Evolutionary conservation across 306 rosid genomes (phyloP).

Genomic region (Erythrophleum fordii): DNA sequence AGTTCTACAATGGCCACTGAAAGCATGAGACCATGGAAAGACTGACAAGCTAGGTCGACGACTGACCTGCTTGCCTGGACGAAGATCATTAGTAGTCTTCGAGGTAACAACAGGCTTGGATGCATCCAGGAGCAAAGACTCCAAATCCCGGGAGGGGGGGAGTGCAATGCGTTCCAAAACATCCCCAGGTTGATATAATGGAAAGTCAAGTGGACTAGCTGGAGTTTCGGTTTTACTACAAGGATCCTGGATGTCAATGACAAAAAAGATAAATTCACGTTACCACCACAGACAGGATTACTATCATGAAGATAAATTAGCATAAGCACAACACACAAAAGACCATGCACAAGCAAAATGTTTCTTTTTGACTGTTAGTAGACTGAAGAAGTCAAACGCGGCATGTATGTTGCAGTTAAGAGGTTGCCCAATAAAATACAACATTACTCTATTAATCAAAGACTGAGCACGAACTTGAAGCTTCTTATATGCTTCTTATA

Average conservation of each 20-base stretch:
- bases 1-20: constrained; percentile 73
- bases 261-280: constrained; percentile 28
- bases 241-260: constrained; percentile 59
- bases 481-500: constrained; percentile 7
- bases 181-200: constrained; percentile 65
- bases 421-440: constrained; percentile 8
- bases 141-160: constrained; percentile 76
- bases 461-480: constrained; percentile 33
- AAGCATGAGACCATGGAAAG: constrained; percentile 89
- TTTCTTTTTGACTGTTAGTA: not conserved
- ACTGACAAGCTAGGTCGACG: constrained; percentile 81
- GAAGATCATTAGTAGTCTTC: constrained; percentile 66
- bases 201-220: constrained; percentile 65
- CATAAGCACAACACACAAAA: constrained; percentile 7
- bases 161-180: constrained; percentile 71
- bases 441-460: constrained; percentile 25
- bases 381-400: constrained; percentile 35
- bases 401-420: constrained; percentile 16
- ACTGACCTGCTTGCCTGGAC: constrained; percentile 72
- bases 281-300: constrained; percentile 7
- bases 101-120: constrained; percentile 60
- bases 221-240: constrained; percentile 56
- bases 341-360: constrained; percentile 20
- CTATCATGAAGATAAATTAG: constrained; percentile 19
- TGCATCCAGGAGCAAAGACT: constrained; percentile 88